Evolutionary conservation across 371 early-diverging fungal species (phyloP).

Genomic region (Mucor irregularis): DNA sequence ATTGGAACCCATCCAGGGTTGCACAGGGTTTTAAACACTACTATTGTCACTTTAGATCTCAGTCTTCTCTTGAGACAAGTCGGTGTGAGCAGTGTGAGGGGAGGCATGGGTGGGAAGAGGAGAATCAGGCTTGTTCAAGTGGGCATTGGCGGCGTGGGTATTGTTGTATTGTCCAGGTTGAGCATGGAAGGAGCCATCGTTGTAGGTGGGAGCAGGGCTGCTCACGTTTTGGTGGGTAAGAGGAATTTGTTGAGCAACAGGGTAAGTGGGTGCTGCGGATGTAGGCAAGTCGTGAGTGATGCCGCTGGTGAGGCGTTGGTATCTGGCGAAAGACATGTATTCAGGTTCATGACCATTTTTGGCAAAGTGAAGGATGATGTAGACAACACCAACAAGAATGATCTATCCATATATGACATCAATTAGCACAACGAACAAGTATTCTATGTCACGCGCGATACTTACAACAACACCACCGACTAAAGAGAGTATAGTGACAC

Average conservation of each 20-base stretch:
- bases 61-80: not conserved
- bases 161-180: constrained; percentile 3
- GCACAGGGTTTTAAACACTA: too few relatives aligned
- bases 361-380: constrained; percentile 14
- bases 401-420: constrained; percentile 1
- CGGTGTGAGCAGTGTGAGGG: not conserved
- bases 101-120: not conserved
- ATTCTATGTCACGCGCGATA: not conserved
- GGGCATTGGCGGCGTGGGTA: not conserved
- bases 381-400: constrained; percentile 13
- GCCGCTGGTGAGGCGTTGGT: constrained; percentile 13
- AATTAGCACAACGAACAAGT: not conserved
- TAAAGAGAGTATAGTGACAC: not conserved
- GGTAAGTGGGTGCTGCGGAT: not conserved
- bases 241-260: constrained; percentile 8
- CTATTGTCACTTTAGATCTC: too few relatives aligned
- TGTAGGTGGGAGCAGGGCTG: not conserved
- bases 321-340: constrained; percentile 20
- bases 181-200: not conserved
- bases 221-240: not conserved
- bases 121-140: too few relatives aligned
- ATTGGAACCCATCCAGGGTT: too few relatives aligned
- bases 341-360: constrained; percentile 5
- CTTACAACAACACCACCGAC: constrained; percentile 19
- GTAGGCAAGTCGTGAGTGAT: constrained; percentile 5